Evolutionary conservation across 352 stramenopile species (phyloP), one percentile per base, ranked within the genome.

Genomic region (Pythium monospermum): DNA sequence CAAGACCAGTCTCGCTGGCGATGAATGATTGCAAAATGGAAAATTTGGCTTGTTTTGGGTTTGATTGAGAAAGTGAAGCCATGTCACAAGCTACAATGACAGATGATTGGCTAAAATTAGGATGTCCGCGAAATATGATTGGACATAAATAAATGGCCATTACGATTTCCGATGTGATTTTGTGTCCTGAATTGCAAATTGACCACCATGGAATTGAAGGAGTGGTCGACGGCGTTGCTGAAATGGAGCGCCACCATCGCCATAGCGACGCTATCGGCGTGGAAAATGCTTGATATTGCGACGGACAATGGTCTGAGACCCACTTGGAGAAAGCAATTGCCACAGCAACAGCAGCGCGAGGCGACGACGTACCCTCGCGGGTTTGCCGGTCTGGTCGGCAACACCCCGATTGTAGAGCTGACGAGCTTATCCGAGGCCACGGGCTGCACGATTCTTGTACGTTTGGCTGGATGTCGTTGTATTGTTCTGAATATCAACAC

Each of bases 361-460:
- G 22, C 33, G 51, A 61, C 28, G 16, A 12, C 23, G 35, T 64
- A 68, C 36, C 61, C 59, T 15, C 53, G 71, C 23, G 80, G 76
- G 19, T 96, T 98, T 48, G 75, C 90, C 32, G 86, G 83, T 8
- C 61, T 98, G 19, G 83, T 99, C 40, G 93, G 93, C 32, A 90
- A 96, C 55, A 99, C 95, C 21, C 93, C 93, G 13, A 63, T 98
- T 39, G 70, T 98, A 3, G 69, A 93, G 51, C 77, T 99, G 32
- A 66, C 69, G 15, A 93, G 76, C 50, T 57, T 98, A n/a, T 97
- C 89, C 8, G 74, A 85, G 36, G 77, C 89, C 23, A 97, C 88
- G 2, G 85, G 85, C 19, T 97, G 92, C 71, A 86, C 67, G 8
- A 91, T 97, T 62, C 64, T 96, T 32, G 86, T 94, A 61, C 8